Evolutionary conservation across 768 basidiomycete genomes (phyloP).

Genomic region (Rubroboletus pulcherrimus): DNA sequence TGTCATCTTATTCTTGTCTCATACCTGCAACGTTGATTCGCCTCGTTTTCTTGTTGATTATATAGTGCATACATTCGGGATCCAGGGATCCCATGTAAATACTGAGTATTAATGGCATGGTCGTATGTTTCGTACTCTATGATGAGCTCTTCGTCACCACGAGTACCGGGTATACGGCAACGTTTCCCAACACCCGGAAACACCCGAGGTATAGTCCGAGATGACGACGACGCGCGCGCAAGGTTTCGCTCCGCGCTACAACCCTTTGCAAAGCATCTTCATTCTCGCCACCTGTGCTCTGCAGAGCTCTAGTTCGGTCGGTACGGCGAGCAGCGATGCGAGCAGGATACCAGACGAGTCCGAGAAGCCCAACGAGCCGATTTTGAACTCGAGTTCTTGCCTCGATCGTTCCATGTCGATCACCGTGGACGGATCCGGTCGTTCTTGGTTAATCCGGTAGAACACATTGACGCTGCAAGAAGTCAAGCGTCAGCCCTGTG

Average conservation of each 20-base stretch:
- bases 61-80: neutral
- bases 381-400: slow-evolving; percentile 86
- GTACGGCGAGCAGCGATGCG: slow-evolving; percentile 39
- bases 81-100: neutral
- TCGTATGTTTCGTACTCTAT: neutral
- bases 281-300: slow-evolving; percentile 66
- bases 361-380: slow-evolving; percentile 83
- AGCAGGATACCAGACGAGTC: slow-evolving; percentile 70
- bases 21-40: neutral
- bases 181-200: neutral
- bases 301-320: slow-evolving; percentile 69
- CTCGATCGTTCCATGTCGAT: slow-evolving; percentile 55
- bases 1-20: neutral
- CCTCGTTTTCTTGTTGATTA: neutral
- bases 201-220: neutral
- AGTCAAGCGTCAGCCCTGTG: neutral
- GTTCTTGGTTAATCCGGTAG: slow-evolving; percentile 77
- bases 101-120: neutral
- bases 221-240: neutral
- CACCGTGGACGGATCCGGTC: slow-evolving; percentile 41
- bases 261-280: slow-evolving; percentile 62
- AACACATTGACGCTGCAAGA: slow-evolving; percentile 77
- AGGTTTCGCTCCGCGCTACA: slow-evolving; percentile 34
- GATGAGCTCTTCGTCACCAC: neutral
- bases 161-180: too few species aligned